Evolutionary conservation across 129 eudicot genomes (phyloP).

Genomic region (Silybum marianum): DNA sequence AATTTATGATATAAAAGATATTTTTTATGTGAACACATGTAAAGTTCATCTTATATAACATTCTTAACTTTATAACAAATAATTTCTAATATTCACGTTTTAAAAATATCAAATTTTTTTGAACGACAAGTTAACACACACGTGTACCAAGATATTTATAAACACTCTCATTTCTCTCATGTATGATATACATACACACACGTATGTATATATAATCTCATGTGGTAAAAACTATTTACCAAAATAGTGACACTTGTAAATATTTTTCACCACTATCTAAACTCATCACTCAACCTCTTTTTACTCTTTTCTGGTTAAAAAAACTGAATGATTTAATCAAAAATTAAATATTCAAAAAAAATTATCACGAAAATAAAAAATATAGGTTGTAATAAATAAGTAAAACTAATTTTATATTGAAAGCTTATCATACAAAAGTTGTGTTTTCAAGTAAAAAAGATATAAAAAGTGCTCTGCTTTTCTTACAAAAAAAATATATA

Average conservation of each 20-base stretch:
- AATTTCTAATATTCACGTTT: too few species aligned
- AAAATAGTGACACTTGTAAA: slow-evolving; percentile 15
- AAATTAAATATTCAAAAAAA: neutral
- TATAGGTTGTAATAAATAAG: neutral
- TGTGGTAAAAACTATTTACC: slow-evolving; percentile 3
- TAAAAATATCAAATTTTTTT: too few species aligned
- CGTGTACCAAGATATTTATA: too few species aligned
- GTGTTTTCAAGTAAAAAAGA: neutral
- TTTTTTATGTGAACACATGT: neutral
- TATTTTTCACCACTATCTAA: slow-evolving; percentile 5
- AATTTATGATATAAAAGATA: neutral
- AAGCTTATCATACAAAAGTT: neutral
- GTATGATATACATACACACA: neutral
- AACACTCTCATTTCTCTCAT: neutral
- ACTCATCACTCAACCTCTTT: neutral
- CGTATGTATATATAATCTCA: neutral
- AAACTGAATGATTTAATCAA: neutral
- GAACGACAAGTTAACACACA: too few species aligned
- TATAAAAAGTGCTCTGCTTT: neutral
- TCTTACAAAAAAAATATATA: neutral
- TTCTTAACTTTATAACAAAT: neutral
- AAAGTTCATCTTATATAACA: neutral
- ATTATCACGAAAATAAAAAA: neutral
- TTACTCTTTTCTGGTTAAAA: neutral
- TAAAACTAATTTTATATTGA: neutral